phyloP scores from a whole-genome alignment of 768 basidiomycete species.

The Hygrocybe coccinea region DNA sequence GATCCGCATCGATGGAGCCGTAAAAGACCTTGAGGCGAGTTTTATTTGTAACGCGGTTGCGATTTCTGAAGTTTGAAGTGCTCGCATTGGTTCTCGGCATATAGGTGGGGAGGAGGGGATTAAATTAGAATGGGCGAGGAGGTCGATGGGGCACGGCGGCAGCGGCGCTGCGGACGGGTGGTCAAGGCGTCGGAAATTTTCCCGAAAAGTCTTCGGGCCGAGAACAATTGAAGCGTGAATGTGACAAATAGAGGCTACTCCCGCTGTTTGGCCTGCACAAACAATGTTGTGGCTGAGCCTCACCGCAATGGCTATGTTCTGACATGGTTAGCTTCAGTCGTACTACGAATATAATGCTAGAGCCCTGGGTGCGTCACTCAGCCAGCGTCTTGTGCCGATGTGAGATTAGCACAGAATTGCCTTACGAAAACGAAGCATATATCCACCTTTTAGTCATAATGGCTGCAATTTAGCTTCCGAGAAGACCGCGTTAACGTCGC shows the following conservation, averaged over 20 bases:
- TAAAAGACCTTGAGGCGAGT: constrained; percentile 80
- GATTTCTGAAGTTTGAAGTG: constrained; percentile 75
- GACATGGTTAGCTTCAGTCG: too few species aligned
- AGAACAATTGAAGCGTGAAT: not conserved
- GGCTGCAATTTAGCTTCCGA: not conserved
- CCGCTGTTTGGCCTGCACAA: constrained; percentile 7
- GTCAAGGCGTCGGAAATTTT: constrained; percentile 9
- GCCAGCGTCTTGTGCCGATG: too few species aligned
- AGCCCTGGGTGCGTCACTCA: too few species aligned
- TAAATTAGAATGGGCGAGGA: constrained; percentile 19
- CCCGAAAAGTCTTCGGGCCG: constrained; percentile 9
- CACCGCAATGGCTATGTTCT: not conserved
- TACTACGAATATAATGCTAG: too few species aligned
- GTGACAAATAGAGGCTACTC: constrained; percentile 5
- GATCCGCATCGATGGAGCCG: constrained; percentile 77
- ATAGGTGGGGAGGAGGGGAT: constrained; percentile 41
- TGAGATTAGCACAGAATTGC: too few species aligned
- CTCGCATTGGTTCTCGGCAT: constrained; percentile 81
- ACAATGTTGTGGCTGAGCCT: constrained; percentile 3
- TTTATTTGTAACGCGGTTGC: constrained; percentile 90
- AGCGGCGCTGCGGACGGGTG: constrained; percentile 10
- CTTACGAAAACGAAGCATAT: not conserved
- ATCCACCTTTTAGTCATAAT: not conserved
- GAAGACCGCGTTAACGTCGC: not conserved
- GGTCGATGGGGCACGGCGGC: constrained; percentile 2